phyloP scores from a whole-genome alignment of 176 grass and related monocot species.

The Hordeum marinum region DNA sequence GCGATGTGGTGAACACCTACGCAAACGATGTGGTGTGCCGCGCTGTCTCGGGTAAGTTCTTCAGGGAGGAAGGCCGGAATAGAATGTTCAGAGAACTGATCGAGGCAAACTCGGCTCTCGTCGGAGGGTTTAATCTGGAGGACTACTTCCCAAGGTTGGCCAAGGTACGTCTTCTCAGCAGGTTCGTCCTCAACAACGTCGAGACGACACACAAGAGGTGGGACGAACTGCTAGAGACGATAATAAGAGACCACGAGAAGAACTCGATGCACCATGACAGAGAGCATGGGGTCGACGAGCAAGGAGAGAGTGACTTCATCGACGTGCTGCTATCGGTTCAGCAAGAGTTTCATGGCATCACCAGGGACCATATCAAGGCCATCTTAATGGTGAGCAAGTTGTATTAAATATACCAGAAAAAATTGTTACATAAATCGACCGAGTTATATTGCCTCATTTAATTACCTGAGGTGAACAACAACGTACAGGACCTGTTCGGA shows the following conservation, averaged over 20 bases:
- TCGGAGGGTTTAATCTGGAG: not conserved
- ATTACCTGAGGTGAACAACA: not conserved
- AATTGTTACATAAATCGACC: not conserved
- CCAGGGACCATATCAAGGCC: constrained; percentile 10
- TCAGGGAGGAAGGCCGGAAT: constrained; percentile 7
- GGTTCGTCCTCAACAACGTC: not conserved
- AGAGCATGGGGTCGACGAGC: not conserved
- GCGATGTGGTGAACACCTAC: not conserved
- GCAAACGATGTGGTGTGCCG: constrained; percentile 28
- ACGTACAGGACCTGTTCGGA: not conserved
- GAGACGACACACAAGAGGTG: not conserved
- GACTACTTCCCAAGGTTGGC: constrained; percentile 3
- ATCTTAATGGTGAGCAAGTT: not conserved
- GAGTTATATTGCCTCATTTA: not conserved
- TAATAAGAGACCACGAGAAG: not conserved
- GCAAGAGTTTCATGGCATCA: not conserved
- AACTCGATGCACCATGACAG: no score
- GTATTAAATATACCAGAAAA: not conserved
- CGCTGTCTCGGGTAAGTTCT: constrained; percentile 24
- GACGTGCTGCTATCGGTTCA: not conserved
- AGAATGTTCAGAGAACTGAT: not conserved
- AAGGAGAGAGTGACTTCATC: not conserved
- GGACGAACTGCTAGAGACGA: not conserved
- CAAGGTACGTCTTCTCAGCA: not conserved
- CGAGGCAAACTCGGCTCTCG: not conserved